Percentiles rank a stretch among this genome's conserved stretches.
These are phyloP conservation scores for Psidium guajava DNA, from an alignment of 345 rosid species.

Conservation along the genomic window DNA sequence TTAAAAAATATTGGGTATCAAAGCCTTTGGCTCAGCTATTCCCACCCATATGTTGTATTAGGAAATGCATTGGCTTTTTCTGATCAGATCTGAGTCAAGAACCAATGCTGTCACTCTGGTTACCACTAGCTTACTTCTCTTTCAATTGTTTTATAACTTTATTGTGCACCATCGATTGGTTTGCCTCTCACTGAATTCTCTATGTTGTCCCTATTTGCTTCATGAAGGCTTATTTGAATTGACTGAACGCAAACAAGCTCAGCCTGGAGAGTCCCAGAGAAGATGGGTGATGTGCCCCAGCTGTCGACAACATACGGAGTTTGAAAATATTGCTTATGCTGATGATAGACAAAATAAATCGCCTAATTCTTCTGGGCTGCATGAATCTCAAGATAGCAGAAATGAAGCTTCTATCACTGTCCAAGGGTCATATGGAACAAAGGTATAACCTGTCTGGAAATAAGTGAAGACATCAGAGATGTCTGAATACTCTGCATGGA, in stretches of 20 bases:
- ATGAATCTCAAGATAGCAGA: conserved; percentile 34
- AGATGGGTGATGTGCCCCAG: conserved; percentile 94
- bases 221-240: conserved; percentile 62
- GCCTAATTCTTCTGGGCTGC: conserved; percentile 8
- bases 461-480: background rate
- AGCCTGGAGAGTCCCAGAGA: conserved; percentile 25
- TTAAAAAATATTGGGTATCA: background rate
- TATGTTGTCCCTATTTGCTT: conserved; percentile 4
- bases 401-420: conserved; percentile 50
- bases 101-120: background rate
- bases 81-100: background rate
- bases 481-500: background rate
- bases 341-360: conserved; percentile 46
- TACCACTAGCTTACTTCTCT: background rate
- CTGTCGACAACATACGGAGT: conserved; percentile 85
- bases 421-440: conserved; percentile 95
- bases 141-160: background rate
- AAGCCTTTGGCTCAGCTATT: background rate
- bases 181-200: background rate
- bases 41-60: background rate
- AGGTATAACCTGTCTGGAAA: conserved; percentile 29
- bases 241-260: conserved; percentile 48
- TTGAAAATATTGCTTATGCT: conserved; percentile 67
- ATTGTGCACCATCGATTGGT: background rate
- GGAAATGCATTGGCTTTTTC: background rate